Conservation (phyloP, 345 rosid species). For the Salix caprea region DNA sequence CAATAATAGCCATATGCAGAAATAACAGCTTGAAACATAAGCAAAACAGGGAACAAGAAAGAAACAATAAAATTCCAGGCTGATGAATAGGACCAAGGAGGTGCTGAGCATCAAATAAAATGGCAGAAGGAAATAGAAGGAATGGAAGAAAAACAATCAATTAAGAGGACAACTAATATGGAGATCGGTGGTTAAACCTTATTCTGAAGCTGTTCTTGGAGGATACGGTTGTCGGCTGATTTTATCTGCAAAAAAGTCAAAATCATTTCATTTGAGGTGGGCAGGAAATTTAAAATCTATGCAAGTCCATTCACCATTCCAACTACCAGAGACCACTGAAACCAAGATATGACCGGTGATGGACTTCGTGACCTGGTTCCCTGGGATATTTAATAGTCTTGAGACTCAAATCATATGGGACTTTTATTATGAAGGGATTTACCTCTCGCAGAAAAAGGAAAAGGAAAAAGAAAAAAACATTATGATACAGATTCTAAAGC, state of each 20-base stretch:
- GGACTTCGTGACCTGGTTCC: neutral
- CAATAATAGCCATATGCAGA: constrained; percentile 13
- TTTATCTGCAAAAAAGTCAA: constrained; percentile 59
- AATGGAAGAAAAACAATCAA: neutral
- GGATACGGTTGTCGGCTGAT: constrained; percentile 94
- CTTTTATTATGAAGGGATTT: neutral
- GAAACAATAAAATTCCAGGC: neutral
- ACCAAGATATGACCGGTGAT: neutral
- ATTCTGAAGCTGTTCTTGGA: constrained; percentile 90
- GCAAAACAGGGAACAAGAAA: neutral
- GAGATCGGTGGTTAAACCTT: constrained; percentile 45
- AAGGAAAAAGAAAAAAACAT: neutral
- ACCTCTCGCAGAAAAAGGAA: neutral
- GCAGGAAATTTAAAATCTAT: neutral
- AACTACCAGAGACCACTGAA: neutral
- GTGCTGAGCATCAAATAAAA: neutral
- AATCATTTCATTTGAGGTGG: constrained; percentile 16
- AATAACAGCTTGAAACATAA: neutral
- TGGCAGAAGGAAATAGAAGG: neutral
- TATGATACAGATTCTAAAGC: neutral
- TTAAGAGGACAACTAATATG: neutral
- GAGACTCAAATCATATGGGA: neutral
- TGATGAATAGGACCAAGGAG: neutral
- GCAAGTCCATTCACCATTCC: neutral
- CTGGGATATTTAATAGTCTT: neutral